Evolutionary conservation across 2,329 filamentous ascomycete genomes (phyloP).

Genomic region (Pseudocercospora cruenta): DNA sequence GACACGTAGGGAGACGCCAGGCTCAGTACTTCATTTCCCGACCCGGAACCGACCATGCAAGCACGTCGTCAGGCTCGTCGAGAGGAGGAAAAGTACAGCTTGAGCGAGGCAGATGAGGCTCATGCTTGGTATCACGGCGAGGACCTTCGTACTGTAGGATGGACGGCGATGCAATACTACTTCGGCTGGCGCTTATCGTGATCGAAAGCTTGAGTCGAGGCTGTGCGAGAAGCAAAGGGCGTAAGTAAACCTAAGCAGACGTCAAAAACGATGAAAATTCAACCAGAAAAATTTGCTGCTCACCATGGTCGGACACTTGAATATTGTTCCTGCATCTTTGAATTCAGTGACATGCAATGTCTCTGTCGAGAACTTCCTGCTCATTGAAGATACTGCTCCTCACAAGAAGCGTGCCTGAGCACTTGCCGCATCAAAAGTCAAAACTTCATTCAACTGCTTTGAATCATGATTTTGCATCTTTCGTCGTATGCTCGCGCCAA

Average conservation of each 20-base stretch:
- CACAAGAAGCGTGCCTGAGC: neutral
- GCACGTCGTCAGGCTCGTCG: neutral
- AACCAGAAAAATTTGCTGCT: neutral
- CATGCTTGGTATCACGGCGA: neutral
- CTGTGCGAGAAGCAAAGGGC: neutral
- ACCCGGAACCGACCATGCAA: neutral
- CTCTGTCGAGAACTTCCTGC: too few species aligned
- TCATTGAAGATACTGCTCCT: too few species aligned
- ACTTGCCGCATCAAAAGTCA: neutral
- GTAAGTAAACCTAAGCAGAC: neutral
- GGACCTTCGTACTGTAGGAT: neutral
- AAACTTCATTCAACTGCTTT: neutral
- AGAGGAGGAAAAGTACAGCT: neutral
- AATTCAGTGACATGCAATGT: too few species aligned
- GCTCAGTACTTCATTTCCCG: neutral
- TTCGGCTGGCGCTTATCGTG: neutral
- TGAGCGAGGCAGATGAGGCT: neutral
- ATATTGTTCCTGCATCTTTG: too few species aligned
- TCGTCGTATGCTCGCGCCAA: neutral
- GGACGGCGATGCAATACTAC: constrained; percentile 3
- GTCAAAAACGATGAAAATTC: neutral
- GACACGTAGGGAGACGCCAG: constrained; percentile 9
- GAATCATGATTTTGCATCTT: neutral
- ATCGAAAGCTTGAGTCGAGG: neutral
- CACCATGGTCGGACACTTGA: too few species aligned